phyloP scores from a whole-genome alignment of 345 rosid species.

The Gossypium ekmanianum region DNA sequence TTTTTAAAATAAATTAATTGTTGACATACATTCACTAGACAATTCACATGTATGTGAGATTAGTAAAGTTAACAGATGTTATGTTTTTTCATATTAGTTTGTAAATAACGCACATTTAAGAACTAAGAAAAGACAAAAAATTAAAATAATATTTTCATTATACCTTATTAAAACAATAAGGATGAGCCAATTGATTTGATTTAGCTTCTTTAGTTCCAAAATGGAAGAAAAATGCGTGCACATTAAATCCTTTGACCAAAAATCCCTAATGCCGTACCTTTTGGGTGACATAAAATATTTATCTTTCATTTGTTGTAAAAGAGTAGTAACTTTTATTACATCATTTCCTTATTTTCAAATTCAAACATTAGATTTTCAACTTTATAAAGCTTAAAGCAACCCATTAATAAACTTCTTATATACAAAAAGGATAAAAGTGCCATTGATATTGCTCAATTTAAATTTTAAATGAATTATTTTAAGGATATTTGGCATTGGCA shows the following conservation, averaged over 20 bases:
- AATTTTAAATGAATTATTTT: no score
- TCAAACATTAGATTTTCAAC: background rate
- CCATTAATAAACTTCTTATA: background rate
- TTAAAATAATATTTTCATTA: no score
- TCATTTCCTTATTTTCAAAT: background rate
- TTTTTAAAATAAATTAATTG: no score
- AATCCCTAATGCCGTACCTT: background rate
- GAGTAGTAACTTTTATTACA: background rate
- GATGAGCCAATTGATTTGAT: background rate
- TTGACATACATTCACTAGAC: rapidly evolving
- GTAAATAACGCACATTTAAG: no score
- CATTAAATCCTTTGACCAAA: background rate
- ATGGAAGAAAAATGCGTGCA: background rate
- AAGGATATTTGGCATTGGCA: no score
- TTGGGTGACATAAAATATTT: background rate
- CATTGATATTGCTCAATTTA: no score
- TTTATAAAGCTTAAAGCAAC: background rate
- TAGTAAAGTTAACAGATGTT: no score
- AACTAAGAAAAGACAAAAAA: rapidly evolving
- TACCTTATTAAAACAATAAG: background rate
- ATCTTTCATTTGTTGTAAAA: background rate
- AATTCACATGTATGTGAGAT: no score
- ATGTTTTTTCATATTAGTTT: no score
- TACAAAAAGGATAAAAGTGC: background rate
- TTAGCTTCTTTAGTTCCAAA: background rate